Conservation (phyloP, 73 alveolate genomes). For the Tetrahymena thermophila region DNA sequence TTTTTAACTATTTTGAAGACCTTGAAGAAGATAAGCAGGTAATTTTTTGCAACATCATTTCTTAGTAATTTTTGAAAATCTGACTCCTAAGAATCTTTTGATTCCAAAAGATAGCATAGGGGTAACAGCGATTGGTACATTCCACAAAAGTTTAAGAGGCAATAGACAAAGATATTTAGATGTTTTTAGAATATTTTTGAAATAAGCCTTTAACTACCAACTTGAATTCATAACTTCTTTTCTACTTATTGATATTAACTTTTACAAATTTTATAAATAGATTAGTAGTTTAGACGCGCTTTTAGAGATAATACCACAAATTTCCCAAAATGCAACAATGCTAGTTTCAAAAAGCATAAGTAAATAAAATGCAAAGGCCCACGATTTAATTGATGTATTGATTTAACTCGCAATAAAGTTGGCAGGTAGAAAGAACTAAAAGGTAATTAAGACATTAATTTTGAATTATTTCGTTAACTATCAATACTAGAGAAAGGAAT, state of each 20-base stretch:
- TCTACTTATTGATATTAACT: neutral
- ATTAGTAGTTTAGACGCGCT: neutral
- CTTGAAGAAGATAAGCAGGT: neutral
- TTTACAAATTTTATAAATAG: neutral
- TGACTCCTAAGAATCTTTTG: neutral
- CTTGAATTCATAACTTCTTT: neutral
- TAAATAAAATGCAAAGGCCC: neutral
- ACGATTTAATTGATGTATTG: neutral
- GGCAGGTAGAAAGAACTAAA: neutral
- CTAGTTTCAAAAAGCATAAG: neutral
- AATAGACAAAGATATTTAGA: neutral
- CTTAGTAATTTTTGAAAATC: neutral
- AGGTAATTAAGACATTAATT: neutral
- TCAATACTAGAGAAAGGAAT: neutral
- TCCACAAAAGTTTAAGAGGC: neutral
- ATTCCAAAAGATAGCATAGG: neutral
- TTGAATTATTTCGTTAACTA: neutral
- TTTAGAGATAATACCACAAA: neutral
- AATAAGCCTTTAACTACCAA: neutral
- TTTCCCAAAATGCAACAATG: neutral
- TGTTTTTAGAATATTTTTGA: neutral
- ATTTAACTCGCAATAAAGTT: neutral
- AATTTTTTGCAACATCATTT: neutral
- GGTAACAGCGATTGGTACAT: neutral
- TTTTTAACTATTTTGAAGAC: neutral